Conservation (phyloP, 805 yeast genomes). For the Wickerhamomyces chaumierensis region DNA sequence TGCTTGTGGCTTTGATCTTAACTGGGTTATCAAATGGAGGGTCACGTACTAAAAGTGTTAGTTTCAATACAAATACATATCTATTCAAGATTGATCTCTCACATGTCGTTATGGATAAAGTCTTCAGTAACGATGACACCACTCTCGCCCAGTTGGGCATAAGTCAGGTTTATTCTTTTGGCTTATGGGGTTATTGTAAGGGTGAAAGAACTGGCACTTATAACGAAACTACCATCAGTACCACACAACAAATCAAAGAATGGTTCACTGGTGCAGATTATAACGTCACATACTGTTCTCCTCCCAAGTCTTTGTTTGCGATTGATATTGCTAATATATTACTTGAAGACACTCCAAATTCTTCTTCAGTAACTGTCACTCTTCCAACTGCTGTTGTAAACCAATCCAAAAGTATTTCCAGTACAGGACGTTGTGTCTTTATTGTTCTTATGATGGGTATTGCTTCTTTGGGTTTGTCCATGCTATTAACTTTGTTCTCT, state of each 20-base stretch:
- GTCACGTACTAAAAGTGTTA: background rate
- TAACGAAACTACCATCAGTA: background rate
- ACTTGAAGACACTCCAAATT: slow-evolving; percentile 13
- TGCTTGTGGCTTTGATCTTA: background rate
- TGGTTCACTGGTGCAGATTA: slow-evolving; percentile 8
- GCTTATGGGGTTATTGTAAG: slow-evolving; percentile 56
- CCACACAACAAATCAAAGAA: background rate
- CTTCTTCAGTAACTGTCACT: slow-evolving; percentile 7
- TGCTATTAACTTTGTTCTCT: slow-evolving; percentile 33
- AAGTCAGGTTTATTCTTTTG: slow-evolving; percentile 38
- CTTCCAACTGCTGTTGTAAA: slow-evolving; percentile 45
- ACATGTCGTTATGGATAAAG: background rate
- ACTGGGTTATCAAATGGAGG: background rate
- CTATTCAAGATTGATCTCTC: background rate
- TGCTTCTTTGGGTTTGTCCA: slow-evolving; percentile 27
- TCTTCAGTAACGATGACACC: background rate
- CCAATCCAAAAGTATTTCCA: slow-evolving; percentile 33
- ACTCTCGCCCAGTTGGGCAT: slow-evolving; percentile 20
- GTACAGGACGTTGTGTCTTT: slow-evolving; percentile 48
- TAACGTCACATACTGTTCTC: slow-evolving; percentile 37
- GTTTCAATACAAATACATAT: background rate
- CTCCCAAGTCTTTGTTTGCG: slow-evolving; percentile 41
- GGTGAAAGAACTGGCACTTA: slow-evolving; percentile 18
- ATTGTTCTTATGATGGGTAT: slow-evolving; percentile 40
- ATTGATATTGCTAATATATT: slow-evolving; percentile 38